Percentiles rank a stretch among this genome's conserved stretches.
Conservation (phyloP, 2,329 filamentous ascomycete species). For the Trichoderma koningii region DNA sequence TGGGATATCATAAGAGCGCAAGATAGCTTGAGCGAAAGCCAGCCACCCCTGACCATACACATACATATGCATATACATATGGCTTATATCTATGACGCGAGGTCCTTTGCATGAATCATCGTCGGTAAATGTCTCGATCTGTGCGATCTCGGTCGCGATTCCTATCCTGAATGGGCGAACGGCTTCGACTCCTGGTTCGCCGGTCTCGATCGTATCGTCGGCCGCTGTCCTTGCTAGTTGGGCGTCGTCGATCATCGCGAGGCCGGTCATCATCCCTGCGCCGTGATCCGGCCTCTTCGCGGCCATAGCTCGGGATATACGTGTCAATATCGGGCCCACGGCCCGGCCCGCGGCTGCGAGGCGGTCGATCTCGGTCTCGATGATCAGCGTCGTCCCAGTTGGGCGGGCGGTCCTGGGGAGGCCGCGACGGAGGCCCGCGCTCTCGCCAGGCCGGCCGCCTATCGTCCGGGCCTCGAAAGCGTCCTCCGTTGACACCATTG, state of each 20-base stretch:
- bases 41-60: neutral
- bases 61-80: constrained; percentile 4
- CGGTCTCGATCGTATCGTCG: constrained; percentile 47
- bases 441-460: constrained; percentile 58
- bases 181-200: constrained; percentile 45
- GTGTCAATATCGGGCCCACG: constrained; percentile 49
- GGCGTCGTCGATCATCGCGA: constrained; percentile 36
- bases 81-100: neutral
- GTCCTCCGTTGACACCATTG: constrained; percentile 52
- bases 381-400: constrained; percentile 44
- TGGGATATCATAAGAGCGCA: constrained; percentile 24
- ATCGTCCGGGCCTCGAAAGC: constrained; percentile 49
- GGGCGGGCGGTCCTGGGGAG: constrained; percentile 43
- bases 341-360: constrained; percentile 39
- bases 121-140: constrained; percentile 50
- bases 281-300: constrained; percentile 38
- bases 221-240: constrained; percentile 40
- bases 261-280: constrained; percentile 42
- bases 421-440: constrained; percentile 53
- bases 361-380: constrained; percentile 45
- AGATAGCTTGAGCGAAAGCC: neutral
- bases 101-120: constrained; percentile 6
- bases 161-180: constrained; percentile 44
- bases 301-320: constrained; percentile 53
- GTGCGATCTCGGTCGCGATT: constrained; percentile 44